Conservation (phyloP, 164 flowering plant genomes). For the Vitis amurensis region DNA sequence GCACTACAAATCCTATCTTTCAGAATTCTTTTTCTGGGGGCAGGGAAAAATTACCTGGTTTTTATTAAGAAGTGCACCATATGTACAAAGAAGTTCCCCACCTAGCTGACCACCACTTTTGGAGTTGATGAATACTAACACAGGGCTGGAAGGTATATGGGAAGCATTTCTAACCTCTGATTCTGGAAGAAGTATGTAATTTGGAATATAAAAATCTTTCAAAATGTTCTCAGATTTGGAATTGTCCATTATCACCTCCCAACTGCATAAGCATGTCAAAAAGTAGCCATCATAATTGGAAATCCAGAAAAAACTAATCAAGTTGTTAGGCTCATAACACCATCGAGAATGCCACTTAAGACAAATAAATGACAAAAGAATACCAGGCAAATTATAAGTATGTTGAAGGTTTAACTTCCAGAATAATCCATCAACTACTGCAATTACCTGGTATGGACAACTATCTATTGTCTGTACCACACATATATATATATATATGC, state of each 20-base stretch:
- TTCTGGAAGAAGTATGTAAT: conserved; percentile 53
- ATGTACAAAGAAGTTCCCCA: conserved; percentile 60
- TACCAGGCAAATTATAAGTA: no score
- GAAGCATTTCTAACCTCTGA: conserved; percentile 15
- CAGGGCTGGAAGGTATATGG: conserved; percentile 56
- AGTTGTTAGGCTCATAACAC: no score
- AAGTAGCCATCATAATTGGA: conserved; percentile 2
- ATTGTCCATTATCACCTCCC: conserved; percentile 31
- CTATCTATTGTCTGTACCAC: no score
- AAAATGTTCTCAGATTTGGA: conserved; percentile 19
- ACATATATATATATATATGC: no score
- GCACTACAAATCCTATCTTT: neutral
- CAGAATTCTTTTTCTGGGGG: neutral
- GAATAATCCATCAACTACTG: no score
- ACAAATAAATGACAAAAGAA: no score
- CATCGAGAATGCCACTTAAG: no score
- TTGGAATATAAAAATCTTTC: conserved; percentile 61
- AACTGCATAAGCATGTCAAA: conserved; percentile 25
- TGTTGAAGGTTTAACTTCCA: no score
- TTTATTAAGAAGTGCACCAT: conserved; percentile 57
- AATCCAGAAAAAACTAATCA: neutral
- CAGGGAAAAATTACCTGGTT: conserved; percentile 50
- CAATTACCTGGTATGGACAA: no score
- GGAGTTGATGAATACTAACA: conserved; percentile 76
- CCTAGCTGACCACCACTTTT: conserved; percentile 91